These are phyloP conservation scores for Penicillium sp. DNA, from an alignment of 2,329 filamentous ascomycete species.

Conservation along the genomic window DNA sequence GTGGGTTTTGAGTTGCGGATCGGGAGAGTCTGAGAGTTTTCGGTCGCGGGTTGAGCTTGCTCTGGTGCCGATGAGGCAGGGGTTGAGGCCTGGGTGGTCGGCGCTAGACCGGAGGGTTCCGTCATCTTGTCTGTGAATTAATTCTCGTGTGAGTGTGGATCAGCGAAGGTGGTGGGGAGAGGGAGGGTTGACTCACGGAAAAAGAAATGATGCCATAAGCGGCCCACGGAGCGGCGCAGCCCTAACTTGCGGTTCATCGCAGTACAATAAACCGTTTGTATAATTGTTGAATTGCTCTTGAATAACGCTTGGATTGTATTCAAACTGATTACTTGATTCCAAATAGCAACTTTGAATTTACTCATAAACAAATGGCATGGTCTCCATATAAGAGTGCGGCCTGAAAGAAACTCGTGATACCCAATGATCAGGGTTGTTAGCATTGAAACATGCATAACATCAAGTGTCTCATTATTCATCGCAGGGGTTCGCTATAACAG, in stretches of 20 bases:
- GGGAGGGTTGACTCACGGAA: conserved; percentile 33
- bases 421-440: not conserved
- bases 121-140: conserved; percentile 27
- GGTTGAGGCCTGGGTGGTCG: conserved; percentile 15
- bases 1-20: conserved; percentile 26
- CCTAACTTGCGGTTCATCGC: conserved; percentile 19
- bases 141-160: conserved; percentile 20
- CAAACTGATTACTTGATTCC: not conserved
- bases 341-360: not conserved
- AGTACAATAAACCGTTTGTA: not conserved
- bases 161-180: conserved; percentile 29
- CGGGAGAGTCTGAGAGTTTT: conserved; percentile 21
- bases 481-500: conserved; percentile 20
- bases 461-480: conserved; percentile 25
- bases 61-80: conserved; percentile 14
- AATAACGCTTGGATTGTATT: not conserved
- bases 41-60: conserved; percentile 19
- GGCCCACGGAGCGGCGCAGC: conserved; percentile 25
- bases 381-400: not conserved
- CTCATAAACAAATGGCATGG: not conserved
- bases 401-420: conserved; percentile 5
- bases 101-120: conserved; percentile 24
- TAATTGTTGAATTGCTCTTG: not conserved
- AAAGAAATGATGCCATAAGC: conserved; percentile 37
- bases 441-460: conserved; percentile 18